Percentiles rank a stretch among this genome's conserved stretches.
phyloP scores from a whole-genome alignment of 805 yeast species.

The Wickerhamiella sorbophila region DNA sequence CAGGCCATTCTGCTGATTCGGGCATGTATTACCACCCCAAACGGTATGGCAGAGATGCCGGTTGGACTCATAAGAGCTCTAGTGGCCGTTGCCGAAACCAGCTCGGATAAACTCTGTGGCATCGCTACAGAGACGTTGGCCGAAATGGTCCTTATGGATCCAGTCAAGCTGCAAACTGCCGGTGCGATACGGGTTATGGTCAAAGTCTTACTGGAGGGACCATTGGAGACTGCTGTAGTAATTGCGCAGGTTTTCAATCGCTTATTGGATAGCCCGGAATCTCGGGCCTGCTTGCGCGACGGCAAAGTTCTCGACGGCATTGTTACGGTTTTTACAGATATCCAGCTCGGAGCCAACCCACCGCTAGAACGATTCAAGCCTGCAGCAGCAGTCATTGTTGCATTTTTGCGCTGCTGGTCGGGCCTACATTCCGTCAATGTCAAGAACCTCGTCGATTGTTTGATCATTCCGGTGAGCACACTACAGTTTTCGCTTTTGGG shows the following conservation, averaged over 20 bases:
- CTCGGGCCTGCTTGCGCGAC: constrained; percentile 40
- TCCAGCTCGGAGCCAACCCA: constrained; percentile 29
- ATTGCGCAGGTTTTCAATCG: constrained; percentile 37
- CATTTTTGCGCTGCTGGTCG: constrained; percentile 54
- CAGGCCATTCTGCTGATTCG: constrained; percentile 66
- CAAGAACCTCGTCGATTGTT: constrained; percentile 26
- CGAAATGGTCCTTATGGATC: constrained; percentile 35
- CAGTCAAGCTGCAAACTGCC: constrained; percentile 31
- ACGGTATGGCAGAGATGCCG: constrained; percentile 39
- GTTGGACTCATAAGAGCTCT: constrained; percentile 55
- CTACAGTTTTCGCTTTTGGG: constrained; percentile 51
- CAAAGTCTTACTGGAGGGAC: constrained; percentile 41
- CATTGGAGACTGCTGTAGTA: constrained; percentile 31
- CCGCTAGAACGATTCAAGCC: constrained; percentile 44
- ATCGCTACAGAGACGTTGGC: constrained; percentile 40
- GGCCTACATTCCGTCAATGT: constrained; percentile 57
- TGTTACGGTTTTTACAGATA: constrained; percentile 57
- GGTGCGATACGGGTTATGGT: constrained; percentile 34
- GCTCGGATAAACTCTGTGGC: constrained; percentile 36
- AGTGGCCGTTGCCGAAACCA: constrained; percentile 44
- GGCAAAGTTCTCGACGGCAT: constrained; percentile 51
- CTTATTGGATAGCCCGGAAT: constrained; percentile 42
- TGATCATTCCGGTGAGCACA: constrained; percentile 26
- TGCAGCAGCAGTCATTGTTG: constrained; percentile 43
- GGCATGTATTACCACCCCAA: constrained; percentile 38